A percentile compares a stretch with the other conserved stretches of the same genome.
Conservation (phyloP, 352 stramenopile genomes). For the Lagenidium giganteum region DNA sequence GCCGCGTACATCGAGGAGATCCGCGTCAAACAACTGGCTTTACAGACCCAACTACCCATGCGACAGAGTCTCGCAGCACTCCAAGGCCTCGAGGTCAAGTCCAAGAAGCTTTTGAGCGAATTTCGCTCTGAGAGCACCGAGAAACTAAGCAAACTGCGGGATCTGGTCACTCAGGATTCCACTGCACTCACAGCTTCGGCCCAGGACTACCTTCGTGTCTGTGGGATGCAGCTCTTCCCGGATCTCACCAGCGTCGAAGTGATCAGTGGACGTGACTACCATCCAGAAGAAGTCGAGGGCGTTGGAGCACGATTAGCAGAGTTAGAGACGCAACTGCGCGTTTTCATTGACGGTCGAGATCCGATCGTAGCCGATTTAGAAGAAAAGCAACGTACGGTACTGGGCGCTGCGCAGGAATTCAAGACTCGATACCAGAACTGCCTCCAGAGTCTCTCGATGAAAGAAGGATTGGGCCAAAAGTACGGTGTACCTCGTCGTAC, state of each 20-base stretch:
- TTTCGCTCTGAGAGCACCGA: conserved; percentile 33
- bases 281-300: conserved; percentile 58
- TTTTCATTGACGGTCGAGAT: conserved; percentile 27
- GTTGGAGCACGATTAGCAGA: conserved; percentile 32
- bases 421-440: conserved; percentile 65
- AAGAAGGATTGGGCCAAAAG: conserved; percentile 86
- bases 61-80: conserved; percentile 73
- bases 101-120: conserved; percentile 55
- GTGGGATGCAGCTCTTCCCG: conserved; percentile 47
- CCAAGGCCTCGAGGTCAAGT: conserved; percentile 78
- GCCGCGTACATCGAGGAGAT: conserved; percentile 27
- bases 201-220: conserved; percentile 52
- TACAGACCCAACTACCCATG: conserved; percentile 63
- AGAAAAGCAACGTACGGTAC: conserved; percentile 20
- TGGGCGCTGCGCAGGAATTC: conserved; percentile 44
- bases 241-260: conserved; percentile 55
- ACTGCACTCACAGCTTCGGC: conserved; percentile 25
- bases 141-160: conserved; percentile 17
- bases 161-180: conserved; percentile 24
- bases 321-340: conserved; percentile 32
- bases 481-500: conserved; percentile 80
- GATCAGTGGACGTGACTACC: conserved; percentile 81
- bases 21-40: conserved; percentile 37
- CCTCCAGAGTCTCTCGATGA: conserved; percentile 79
- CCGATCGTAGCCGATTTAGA: conserved; percentile 30